A percentile compares a stretch with the other conserved stretches of the same genome.
Conservation (phyloP, 352 stramenopile genomes). For the Phytophthora sansomeana region DNA sequence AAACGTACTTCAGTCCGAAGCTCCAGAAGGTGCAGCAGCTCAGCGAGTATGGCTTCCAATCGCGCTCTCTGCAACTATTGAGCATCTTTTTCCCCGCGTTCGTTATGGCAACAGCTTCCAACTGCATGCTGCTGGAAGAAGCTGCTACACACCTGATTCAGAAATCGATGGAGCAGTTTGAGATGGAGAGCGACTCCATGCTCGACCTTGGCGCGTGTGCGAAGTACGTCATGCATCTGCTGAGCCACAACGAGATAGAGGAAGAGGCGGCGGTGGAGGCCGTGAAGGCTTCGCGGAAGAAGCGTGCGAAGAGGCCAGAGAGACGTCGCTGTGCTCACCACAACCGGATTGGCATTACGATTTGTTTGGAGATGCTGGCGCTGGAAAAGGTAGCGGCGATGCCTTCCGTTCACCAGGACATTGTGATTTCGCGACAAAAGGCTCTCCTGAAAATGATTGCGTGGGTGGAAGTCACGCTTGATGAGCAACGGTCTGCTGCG, state of each 20-base stretch:
- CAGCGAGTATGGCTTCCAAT: constrained; percentile 68
- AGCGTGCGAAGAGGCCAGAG: constrained; percentile 32
- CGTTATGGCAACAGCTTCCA: constrained; percentile 52
- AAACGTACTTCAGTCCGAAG: constrained; percentile 75
- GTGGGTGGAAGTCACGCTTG: constrained; percentile 55
- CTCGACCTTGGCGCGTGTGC: constrained; percentile 60
- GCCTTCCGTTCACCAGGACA: constrained; percentile 31
- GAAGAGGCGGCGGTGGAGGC: constrained; percentile 22
- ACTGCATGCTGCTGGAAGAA: constrained; percentile 74
- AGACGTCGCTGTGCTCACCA: constrained; percentile 63
- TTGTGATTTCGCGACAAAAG: constrained; percentile 57
- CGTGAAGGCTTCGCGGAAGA: constrained; percentile 13
- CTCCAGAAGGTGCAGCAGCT: constrained; percentile 63
- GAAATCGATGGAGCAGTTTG: constrained; percentile 62
- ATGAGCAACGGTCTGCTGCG: constrained; percentile 58
- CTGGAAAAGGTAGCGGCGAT: constrained; percentile 55
- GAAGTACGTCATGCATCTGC: constrained; percentile 72
- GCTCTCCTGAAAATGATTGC: constrained; percentile 63
- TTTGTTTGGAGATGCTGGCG: constrained; percentile 75
- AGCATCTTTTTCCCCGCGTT: constrained; percentile 84
- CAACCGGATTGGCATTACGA: constrained; percentile 75
- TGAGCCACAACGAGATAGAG: constrained; percentile 57
- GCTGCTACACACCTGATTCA: constrained; percentile 69
- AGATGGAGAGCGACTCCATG: constrained; percentile 45
- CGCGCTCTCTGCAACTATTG: constrained; percentile 70